phyloP scores from a whole-genome alignment of 2,329 filamentous ascomycete genomes.

The Diaporthe citri region DNA sequence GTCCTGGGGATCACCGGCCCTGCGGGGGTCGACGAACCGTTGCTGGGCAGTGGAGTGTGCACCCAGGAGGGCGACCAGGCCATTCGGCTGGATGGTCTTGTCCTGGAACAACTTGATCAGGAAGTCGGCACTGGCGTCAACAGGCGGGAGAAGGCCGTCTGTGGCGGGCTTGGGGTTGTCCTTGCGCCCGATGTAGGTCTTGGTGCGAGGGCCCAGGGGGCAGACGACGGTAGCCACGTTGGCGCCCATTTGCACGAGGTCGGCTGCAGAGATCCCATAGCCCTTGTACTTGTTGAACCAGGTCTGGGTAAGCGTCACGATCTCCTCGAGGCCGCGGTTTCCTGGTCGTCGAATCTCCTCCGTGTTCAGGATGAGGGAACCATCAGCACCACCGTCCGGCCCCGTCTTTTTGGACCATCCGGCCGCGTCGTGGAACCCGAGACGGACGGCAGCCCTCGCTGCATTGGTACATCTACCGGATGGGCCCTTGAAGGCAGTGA shows the following conservation, averaged over 20 bases:
- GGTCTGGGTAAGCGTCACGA: constrained; percentile 53
- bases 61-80: constrained; percentile 66
- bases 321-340: constrained; percentile 62
- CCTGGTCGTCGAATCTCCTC: constrained; percentile 54
- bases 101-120: constrained; percentile 62
- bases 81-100: constrained; percentile 65
- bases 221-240: constrained; percentile 63
- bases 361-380: constrained; percentile 56
- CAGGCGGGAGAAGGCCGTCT: constrained; percentile 57
- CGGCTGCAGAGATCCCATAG: constrained; percentile 61
- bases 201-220: constrained; percentile 60
- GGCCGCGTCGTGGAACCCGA: constrained; percentile 63
- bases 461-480: constrained; percentile 57
- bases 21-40: constrained; percentile 55
- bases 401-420: constrained; percentile 55
- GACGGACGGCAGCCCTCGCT: constrained; percentile 59
- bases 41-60: constrained; percentile 67
- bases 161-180: constrained; percentile 58
- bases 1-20: constrained; percentile 62
- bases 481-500: constrained; percentile 50
- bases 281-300: constrained; percentile 58
- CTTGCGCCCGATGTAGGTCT: constrained; percentile 64
- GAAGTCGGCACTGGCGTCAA: constrained; percentile 58
- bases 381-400: constrained; percentile 60
- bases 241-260: constrained; percentile 66